These are phyloP conservation scores for Primulina tabacum DNA, from an alignment of 257 asterid genomes.

Conservation along the genomic window DNA sequence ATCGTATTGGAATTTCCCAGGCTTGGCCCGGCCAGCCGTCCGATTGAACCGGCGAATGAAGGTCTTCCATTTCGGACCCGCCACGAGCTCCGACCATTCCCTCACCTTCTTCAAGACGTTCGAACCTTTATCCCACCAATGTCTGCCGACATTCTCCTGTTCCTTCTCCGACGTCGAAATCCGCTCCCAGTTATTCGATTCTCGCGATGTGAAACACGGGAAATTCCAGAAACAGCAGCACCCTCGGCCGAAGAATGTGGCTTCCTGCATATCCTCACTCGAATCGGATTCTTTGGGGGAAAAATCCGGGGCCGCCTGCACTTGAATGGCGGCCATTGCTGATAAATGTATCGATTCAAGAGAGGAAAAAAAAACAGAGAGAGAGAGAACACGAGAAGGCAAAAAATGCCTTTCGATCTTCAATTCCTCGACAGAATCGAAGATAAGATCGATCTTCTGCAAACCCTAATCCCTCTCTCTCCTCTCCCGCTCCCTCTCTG, in stretches of 20 bases:
- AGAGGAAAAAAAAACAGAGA: neutral
- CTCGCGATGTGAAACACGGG: constrained; percentile 46
- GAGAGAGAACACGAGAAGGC: neutral
- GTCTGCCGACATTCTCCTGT: constrained; percentile 19
- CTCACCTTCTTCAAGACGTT: constrained; percentile 52
- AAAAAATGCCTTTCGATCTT: neutral
- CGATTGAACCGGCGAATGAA: constrained; percentile 70
- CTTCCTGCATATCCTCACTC: constrained; percentile 37
- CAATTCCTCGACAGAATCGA: neutral
- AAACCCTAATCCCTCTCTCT: constrained; percentile 20
- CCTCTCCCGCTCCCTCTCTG: constrained; percentile 6
- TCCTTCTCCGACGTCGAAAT: constrained; percentile 45
- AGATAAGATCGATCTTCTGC: neutral
- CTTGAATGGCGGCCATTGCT: constrained; percentile 32
- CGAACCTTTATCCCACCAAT: constrained; percentile 47
- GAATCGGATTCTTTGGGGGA: constrained; percentile 22
- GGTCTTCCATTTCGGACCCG: constrained; percentile 96
- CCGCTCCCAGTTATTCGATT: constrained; percentile 55
- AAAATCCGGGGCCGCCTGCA: constrained; percentile 32
- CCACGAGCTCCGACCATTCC: constrained; percentile 83
- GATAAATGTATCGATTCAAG: neutral
- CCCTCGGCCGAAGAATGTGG: constrained; percentile 40
- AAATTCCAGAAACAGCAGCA: constrained; percentile 56
- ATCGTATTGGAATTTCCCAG: constrained; percentile 69
- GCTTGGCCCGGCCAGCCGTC: constrained; percentile 33